These are phyloP conservation scores for Xanthoconium separans DNA, from an alignment of 1,284 basidiomycete species.

Conservation along the genomic window DNA sequence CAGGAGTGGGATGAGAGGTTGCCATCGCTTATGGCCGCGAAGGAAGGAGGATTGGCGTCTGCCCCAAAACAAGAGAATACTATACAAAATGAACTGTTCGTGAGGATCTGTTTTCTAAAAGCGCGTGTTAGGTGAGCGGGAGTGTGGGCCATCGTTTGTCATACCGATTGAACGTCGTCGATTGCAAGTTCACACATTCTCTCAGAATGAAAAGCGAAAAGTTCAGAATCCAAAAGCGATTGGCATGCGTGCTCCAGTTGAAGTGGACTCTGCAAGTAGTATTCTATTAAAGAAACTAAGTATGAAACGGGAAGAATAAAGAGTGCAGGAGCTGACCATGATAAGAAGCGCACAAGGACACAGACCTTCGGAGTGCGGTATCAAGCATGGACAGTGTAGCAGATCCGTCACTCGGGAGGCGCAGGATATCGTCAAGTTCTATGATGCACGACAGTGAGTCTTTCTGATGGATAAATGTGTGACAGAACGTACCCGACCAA, in stretches of 20 bases:
- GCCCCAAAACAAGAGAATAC: constrained; percentile 76
- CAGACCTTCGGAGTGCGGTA: constrained; percentile 71
- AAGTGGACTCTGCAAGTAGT: constrained; percentile 76
- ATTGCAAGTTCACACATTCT: constrained; percentile 82
- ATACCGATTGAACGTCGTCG: constrained; percentile 66
- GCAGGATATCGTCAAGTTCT: constrained; percentile 87
- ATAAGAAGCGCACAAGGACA: constrained; percentile 78
- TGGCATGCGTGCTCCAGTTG: constrained; percentile 81
- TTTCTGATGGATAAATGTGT: constrained; percentile 6
- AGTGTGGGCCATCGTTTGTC: constrained; percentile 23
- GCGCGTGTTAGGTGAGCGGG: constrained; percentile 3
- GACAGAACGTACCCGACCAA: constrained; percentile 69
- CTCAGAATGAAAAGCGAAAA: constrained; percentile 86
- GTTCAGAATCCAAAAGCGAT: constrained; percentile 74
- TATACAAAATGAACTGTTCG: constrained; percentile 77
- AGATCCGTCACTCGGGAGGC: constrained; percentile 55
- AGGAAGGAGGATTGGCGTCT: constrained; percentile 68
- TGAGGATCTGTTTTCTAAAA: constrained; percentile 86
- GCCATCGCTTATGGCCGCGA: constrained; percentile 79
- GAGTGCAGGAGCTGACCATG: constrained; percentile 60
- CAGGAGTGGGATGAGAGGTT: constrained; percentile 74
- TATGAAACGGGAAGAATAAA: constrained; percentile 10
- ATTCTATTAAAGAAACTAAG: constrained; percentile 47
- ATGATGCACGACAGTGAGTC: no score
- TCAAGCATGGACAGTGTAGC: constrained; percentile 76